phyloP scores from a whole-genome alignment of 78 protist species.

The Dictyostelium citrinum region DNA sequence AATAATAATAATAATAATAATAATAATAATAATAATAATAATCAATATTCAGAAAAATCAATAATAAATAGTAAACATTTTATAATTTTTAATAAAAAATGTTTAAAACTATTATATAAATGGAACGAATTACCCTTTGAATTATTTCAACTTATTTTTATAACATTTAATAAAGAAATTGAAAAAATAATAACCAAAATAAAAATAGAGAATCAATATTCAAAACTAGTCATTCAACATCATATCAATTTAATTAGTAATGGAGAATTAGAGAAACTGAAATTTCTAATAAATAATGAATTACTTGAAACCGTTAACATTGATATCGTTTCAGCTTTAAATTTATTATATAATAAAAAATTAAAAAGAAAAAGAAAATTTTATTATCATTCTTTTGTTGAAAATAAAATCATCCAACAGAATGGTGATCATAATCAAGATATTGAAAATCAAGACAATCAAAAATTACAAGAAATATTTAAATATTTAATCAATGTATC shows the following conservation, averaged over 20 bases:
- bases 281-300: not conserved
- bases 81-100: not conserved
- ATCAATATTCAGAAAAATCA: no score
- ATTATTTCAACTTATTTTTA: not conserved
- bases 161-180: not conserved
- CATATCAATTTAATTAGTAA: not conserved
- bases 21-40: no score
- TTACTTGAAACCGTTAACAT: not conserved
- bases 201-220: not conserved
- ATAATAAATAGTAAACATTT: not conserved
- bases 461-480: not conserved
- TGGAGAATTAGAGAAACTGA: not conserved
- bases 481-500: not conserved
- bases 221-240: not conserved
- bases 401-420: no score
- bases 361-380: no score
- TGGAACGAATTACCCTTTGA: not conserved
- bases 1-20: not conserved
- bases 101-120: not conserved
- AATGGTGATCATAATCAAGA: not conserved
- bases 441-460: no score
- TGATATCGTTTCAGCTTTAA: not conserved
- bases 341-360: no score
- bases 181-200: not conserved
- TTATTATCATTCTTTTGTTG: no score